These are phyloP conservation scores for Penicillium sp. DNA, from an alignment of 2,329 filamentous ascomycete genomes.

Conservation along the genomic window DNA sequence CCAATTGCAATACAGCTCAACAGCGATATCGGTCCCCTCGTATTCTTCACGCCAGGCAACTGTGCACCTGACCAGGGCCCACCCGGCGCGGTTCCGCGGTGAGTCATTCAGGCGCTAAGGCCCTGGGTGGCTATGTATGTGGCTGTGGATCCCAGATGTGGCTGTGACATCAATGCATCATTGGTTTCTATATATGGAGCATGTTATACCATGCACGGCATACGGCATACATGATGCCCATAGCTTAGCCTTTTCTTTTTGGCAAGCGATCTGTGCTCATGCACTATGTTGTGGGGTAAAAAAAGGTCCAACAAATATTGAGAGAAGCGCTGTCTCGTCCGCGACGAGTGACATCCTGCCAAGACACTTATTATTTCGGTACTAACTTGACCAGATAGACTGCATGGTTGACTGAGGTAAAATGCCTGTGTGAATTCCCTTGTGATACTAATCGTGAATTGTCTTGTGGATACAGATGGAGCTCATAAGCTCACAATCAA, in stretches of 20 bases:
- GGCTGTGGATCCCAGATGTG: neutral
- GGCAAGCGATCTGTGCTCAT: neutral
- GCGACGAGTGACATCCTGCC: neutral
- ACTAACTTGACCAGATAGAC: too few species aligned
- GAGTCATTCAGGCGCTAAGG: neutral
- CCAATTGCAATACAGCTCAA: conserved; percentile 10
- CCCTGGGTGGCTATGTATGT: neutral
- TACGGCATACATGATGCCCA: neutral
- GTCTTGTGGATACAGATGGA: too few species aligned
- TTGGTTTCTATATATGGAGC: neutral
- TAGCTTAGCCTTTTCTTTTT: neutral
- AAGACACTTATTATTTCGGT: too few species aligned
- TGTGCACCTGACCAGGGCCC: conserved; percentile 1
- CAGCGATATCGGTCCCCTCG: conserved; percentile 5
- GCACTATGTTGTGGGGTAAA: neutral
- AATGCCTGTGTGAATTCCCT: too few species aligned
- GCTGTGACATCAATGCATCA: neutral
- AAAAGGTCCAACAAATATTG: neutral
- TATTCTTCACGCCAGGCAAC: neutral
- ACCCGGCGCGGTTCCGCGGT: neutral
- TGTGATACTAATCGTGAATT: too few species aligned
- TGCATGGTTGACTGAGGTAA: too few species aligned
- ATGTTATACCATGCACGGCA: neutral
- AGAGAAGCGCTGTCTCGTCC: neutral
- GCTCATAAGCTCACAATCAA: too few species aligned